phyloP scores from a whole-genome alignment of 192 early-diverging fungal species.

The Powellomyces hirtus region DNA sequence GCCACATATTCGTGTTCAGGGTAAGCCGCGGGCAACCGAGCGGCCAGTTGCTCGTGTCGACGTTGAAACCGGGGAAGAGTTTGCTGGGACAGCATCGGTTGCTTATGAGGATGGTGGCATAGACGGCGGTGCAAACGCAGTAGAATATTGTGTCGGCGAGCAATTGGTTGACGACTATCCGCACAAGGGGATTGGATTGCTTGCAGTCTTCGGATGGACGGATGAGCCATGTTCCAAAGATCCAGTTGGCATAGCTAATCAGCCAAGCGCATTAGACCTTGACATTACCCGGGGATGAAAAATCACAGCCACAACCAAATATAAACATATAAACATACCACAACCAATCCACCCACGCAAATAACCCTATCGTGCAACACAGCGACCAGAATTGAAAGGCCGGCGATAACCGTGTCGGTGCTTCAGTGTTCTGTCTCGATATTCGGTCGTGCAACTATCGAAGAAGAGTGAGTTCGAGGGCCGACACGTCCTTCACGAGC shows the following conservation, averaged over 20 bases:
- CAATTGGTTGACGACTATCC: conserved; percentile 5
- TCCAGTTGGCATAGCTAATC: not conserved
- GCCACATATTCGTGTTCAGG: not conserved
- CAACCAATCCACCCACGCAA: not conserved
- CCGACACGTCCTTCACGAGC: not conserved
- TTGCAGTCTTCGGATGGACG: conserved; percentile 5
- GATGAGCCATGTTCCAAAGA: conserved; percentile 18
- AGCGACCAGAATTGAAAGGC: not conserved
- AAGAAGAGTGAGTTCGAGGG: not conserved
- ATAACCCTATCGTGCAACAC: not conserved
- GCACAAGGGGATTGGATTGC: not conserved
- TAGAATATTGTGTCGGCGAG: conserved; percentile 19
- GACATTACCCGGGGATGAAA: not conserved
- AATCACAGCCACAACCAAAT: not conserved
- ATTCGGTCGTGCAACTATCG: not conserved
- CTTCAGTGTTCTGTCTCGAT: not conserved
- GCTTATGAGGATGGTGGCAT: not conserved
- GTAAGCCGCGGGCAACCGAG: conserved; percentile 9
- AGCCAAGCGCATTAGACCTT: not conserved
- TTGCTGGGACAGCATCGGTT: conserved; percentile 7
- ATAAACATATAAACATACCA: not conserved
- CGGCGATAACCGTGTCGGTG: not conserved
- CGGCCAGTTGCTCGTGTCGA: conserved; percentile 15
- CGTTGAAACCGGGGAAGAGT: not conserved
- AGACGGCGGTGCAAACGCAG: conserved; percentile 8